Evolutionary conservation across 495 filamentous ascomycete genomes (phyloP).

Genomic region (Xylaria curta): DNA sequence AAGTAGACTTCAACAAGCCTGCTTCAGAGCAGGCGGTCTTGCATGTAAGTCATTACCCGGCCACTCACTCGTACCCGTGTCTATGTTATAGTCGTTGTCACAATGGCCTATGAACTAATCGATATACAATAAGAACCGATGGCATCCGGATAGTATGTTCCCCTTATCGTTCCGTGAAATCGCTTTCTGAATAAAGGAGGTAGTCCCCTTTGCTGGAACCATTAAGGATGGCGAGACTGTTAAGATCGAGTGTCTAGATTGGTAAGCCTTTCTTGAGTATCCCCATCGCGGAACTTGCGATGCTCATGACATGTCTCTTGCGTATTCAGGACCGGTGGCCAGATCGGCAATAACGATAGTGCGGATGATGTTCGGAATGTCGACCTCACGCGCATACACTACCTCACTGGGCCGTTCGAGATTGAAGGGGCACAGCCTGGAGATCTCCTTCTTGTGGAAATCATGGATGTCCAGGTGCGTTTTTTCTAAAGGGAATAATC

Average conservation of each 20-base stretch:
- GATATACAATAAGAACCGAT: constrained; percentile 70
- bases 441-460: constrained; percentile 87
- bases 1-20: constrained; percentile 80
- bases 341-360: constrained; percentile 86
- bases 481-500: background rate
- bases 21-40: constrained; percentile 74
- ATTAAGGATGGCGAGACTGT: constrained; percentile 89
- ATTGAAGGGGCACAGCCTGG: constrained; percentile 86
- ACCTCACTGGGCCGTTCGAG: constrained; percentile 90
- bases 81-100: background rate
- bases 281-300: too few species aligned
- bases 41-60: constrained; percentile 63
- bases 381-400: constrained; percentile 85
- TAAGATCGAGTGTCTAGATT: constrained; percentile 95
- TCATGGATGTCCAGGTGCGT: constrained; percentile 82
- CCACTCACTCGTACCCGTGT: background rate
- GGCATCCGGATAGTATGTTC: constrained; percentile 85
- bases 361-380: constrained; percentile 88
- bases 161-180: background rate
- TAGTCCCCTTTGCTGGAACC: constrained; percentile 76
- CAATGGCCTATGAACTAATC: background rate
- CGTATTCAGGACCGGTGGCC: constrained; percentile 69
- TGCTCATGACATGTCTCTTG: constrained; percentile 37
- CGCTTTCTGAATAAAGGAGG: background rate
- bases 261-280: constrained; percentile 43